These are phyloP conservation scores for Fraxinus sp. DNA, from an alignment of 305 asterid genomes.

Conservation along the genomic window DNA sequence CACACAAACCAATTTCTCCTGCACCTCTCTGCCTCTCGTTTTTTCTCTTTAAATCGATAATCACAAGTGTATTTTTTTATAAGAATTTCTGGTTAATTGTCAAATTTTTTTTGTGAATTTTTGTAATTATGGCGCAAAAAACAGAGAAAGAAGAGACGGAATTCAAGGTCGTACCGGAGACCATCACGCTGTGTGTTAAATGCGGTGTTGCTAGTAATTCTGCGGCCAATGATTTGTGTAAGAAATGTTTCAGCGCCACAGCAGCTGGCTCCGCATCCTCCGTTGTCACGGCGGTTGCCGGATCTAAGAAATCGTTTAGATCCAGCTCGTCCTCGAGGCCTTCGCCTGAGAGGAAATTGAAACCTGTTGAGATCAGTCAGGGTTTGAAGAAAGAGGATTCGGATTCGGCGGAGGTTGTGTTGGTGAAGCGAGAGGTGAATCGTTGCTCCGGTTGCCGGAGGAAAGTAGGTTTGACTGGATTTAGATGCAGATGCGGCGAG, in stretches of 20 bases:
- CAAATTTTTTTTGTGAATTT: not conserved
- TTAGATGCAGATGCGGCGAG: slow-evolving; percentile 86
- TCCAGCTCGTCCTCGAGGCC: slow-evolving; percentile 40
- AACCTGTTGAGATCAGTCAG: slow-evolving; percentile 30
- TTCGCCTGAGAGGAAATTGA: slow-evolving; percentile 33
- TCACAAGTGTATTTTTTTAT: not conserved
- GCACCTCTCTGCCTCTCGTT: slow-evolving; percentile 6
- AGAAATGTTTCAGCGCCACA: slow-evolving; percentile 50
- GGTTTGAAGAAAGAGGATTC: slow-evolving; percentile 42
- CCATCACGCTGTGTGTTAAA: slow-evolving; percentile 57
- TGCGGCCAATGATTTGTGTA: slow-evolving; percentile 52
- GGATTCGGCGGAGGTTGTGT: slow-evolving; percentile 20
- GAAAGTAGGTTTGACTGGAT: slow-evolving; percentile 89
- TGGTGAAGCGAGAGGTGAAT: slow-evolving; percentile 55
- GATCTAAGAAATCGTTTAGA: slow-evolving; percentile 42
- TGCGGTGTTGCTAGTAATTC: slow-evolving; percentile 66
- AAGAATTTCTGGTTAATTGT: not conserved
- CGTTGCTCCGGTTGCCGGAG: slow-evolving; percentile 78
- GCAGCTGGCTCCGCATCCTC: slow-evolving; percentile 29
- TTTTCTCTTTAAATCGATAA: not conserved
- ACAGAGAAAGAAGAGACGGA: slow-evolving; percentile 87
- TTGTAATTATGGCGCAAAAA: slow-evolving; percentile 64
- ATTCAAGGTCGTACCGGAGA: slow-evolving; percentile 65
- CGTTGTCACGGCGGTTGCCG: slow-evolving; percentile 27
- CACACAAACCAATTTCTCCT: slow-evolving; percentile 17